These are phyloP conservation scores for Marchantia paleacea DNA, from an alignment of 225 moss, liverwort and hornwort species.

Conservation along the genomic window DNA sequence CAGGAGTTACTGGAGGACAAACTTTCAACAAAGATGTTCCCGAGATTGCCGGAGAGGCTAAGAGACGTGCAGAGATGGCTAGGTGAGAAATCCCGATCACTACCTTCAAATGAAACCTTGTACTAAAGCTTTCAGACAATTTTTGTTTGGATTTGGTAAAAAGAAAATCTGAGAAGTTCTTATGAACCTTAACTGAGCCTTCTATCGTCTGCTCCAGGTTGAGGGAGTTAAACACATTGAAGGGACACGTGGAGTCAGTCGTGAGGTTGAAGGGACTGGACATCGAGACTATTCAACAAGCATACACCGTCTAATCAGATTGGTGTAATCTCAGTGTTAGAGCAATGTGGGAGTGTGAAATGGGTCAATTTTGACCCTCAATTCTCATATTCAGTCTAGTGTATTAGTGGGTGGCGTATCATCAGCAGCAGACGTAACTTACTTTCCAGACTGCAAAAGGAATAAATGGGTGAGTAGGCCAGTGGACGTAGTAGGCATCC, in stretches of 20 bases:
- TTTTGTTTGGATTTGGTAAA: too few relatives aligned
- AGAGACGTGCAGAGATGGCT: conserved; percentile 49
- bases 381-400: neutral
- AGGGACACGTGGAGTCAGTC: conserved; percentile 84
- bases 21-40: conserved; percentile 17
- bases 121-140: too few relatives aligned
- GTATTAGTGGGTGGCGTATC: neutral
- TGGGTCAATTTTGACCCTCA: neutral
- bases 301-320: conserved; percentile 55
- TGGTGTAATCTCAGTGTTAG: neutral
- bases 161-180: too few relatives aligned
- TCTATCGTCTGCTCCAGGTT: conserved; percentile 36
- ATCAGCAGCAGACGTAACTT: conserved; percentile 1
- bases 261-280: conserved; percentile 75
- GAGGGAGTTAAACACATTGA: conserved; percentile 69
- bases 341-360: neutral
- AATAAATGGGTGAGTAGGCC: conserved; percentile 19
- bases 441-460: conserved; percentile 2
- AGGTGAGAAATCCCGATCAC: conserved; percentile 18
- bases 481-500: conserved; percentile 13
- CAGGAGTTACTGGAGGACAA: conserved; percentile 6
- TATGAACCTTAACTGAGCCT: too few relatives aligned
- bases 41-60: conserved; percentile 43
- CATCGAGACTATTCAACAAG: conserved; percentile 64
- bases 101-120: neutral